Percentiles rank a stretch among this genome's conserved stretches.
Conservation (phyloP, 352 stramenopile species). For the Globisporangium yorkense region DNA sequence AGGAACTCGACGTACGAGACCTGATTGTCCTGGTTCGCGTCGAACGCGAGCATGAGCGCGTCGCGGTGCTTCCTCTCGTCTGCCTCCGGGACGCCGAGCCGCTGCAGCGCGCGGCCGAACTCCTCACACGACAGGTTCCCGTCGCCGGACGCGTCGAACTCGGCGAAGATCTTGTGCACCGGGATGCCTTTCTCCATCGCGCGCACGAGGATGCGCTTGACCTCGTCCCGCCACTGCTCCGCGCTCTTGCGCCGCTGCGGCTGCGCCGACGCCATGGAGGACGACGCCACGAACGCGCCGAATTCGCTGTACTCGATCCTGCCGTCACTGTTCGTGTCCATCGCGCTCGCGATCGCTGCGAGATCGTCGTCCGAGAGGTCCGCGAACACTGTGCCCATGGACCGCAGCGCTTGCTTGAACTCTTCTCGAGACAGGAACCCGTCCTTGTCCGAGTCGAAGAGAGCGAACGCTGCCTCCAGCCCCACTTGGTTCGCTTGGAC, state of each 20-base stretch:
- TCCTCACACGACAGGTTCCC: conserved; percentile 51
- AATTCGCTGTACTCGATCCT: conserved; percentile 43
- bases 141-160: conserved; percentile 57
- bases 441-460: conserved; percentile 41
- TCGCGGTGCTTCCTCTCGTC: conserved; percentile 14
- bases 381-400: conserved; percentile 36
- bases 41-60: conserved; percentile 41
- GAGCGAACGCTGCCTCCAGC: conserved; percentile 28
- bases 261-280: not conserved
- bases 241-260: conserved; percentile 1
- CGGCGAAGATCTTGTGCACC: conserved; percentile 57
- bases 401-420: conserved; percentile 40
- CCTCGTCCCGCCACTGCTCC: conserved; percentile 31
- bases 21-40: conserved; percentile 47
- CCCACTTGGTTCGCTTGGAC: conserved; percentile 25
- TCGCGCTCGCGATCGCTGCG: conserved; percentile 17
- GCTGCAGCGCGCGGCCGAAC: conserved; percentile 39
- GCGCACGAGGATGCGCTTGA: conserved; percentile 44
- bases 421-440: conserved; percentile 37
- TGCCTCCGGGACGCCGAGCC: conserved; percentile 35
- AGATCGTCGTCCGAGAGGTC: conserved; percentile 39
- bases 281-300: conserved; percentile 19
- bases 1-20: conserved; percentile 85
- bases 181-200: conserved; percentile 50
- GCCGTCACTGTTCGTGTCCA: conserved; percentile 48